Conservation (phyloP, 2,329 filamentous ascomycete genomes). For the Moelleriella libera region DNA sequence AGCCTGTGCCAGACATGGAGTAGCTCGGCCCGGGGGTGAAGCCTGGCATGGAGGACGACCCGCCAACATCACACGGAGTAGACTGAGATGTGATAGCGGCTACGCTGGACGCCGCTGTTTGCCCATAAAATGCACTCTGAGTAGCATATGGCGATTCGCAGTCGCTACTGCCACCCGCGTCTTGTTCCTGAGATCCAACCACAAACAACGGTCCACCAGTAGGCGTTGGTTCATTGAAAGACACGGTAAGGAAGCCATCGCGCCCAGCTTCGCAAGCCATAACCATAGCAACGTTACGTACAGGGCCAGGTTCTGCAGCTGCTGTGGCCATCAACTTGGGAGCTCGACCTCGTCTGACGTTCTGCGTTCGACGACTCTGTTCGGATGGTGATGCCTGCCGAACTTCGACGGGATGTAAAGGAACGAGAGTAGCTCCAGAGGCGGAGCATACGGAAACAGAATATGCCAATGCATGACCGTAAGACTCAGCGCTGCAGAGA, state of each 20-base stretch:
- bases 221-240: slow-evolving; percentile 7
- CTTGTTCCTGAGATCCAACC: neutral
- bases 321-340: neutral
- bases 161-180: neutral
- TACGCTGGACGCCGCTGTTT: neutral
- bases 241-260: slow-evolving; percentile 17
- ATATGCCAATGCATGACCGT: slow-evolving; percentile 15
- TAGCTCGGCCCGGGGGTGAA: too few species aligned
- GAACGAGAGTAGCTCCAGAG: slow-evolving; percentile 12
- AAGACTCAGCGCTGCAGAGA: slow-evolving; percentile 12
- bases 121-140: neutral
- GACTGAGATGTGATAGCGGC: neutral
- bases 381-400: slow-evolving; percentile 4
- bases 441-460: slow-evolving; percentile 13
- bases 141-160: neutral
- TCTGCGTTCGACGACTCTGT: neutral
- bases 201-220: slow-evolving; percentile 4
- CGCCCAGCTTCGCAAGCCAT: slow-evolving; percentile 15
- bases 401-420: slow-evolving; percentile 16
- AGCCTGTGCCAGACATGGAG: too few species aligned
- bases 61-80: neutral
- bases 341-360: slow-evolving; percentile 3
- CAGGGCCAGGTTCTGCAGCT: slow-evolving; percentile 6
- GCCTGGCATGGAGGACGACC: neutral
- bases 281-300: slow-evolving; percentile 10